Evolutionary conservation across 1,284 basidiomycete species (phyloP).

Genomic region (Sanghuangporus sanghuang): DNA sequence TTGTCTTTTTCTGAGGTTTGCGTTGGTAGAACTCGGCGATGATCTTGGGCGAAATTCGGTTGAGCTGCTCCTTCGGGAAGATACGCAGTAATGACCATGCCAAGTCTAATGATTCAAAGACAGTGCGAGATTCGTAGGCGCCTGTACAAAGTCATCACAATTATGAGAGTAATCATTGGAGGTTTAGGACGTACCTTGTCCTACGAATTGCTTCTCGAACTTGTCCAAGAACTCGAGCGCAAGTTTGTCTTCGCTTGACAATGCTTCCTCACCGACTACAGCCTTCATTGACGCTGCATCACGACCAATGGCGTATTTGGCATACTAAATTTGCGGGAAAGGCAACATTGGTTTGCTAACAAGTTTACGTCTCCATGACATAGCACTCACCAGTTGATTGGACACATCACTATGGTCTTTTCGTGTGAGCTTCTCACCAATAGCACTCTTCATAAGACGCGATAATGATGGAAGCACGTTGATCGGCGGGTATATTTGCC

Average conservation of each 20-base stretch:
- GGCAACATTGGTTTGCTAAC: neutral
- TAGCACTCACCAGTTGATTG: slow-evolving; percentile 77
- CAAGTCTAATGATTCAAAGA: slow-evolving; percentile 97
- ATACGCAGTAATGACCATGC: slow-evolving; percentile 97
- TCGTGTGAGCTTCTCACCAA: slow-evolving; percentile 95
- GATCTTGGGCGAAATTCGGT: slow-evolving; percentile 92
- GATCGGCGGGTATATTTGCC: slow-evolving; percentile 99
- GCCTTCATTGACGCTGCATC: slow-evolving; percentile 99
- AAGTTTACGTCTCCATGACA: neutral
- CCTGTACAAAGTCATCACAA: slow-evolving; percentile 39
- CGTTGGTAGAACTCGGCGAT: slow-evolving; percentile 83
- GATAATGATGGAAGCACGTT: slow-evolving; percentile 98
- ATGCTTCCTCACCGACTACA: slow-evolving; percentile 97
- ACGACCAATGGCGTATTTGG: slow-evolving; percentile 95
- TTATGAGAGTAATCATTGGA: neutral
- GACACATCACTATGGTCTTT: slow-evolving; percentile 99
- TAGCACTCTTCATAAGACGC: slow-evolving; percentile 99
- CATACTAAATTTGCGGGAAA: slow-evolving; percentile 55
- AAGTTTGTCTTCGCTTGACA: slow-evolving; percentile 91
- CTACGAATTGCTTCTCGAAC: slow-evolving; percentile 93
- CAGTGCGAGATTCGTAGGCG: slow-evolving; percentile 91
- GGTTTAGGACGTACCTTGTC: slow-evolving; percentile 62
- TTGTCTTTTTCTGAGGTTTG: slow-evolving; percentile 63
- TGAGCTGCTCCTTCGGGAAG: slow-evolving; percentile 98
- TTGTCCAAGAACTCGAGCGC: slow-evolving; percentile 92